Conservation (phyloP, 257 asterid genomes). For the Solanum clarkiae region DNA sequence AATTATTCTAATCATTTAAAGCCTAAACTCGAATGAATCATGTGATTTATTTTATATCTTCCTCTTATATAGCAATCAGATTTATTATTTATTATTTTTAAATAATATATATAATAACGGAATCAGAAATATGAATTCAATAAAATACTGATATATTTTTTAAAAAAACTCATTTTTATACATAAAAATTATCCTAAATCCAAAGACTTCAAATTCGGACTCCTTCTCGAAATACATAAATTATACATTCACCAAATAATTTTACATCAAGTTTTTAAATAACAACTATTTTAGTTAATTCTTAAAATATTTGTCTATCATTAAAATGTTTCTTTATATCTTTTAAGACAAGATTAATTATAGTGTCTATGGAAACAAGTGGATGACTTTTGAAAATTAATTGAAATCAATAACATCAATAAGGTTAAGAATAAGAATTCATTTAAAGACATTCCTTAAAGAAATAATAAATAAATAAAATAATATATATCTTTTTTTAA, state of each 20-base stretch:
- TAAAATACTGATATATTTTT: neutral
- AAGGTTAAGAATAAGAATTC: neutral
- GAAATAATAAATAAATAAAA: neutral
- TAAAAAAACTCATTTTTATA: neutral
- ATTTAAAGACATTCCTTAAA: neutral
- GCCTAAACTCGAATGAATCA: neutral
- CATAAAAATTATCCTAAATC: neutral
- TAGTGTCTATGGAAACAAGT: neutral
- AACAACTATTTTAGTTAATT: too few relatives aligned
- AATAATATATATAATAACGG: neutral
- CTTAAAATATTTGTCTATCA: neutral
- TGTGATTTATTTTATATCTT: neutral
- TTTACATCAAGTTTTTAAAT: neutral
- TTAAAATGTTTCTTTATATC: neutral
- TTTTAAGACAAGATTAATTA: neutral
- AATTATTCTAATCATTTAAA: neutral
- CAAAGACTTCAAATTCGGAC: neutral
- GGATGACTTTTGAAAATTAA: neutral
- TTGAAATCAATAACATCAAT: neutral
- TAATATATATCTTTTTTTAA: neutral
- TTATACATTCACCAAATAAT: neutral
- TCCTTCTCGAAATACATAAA: neutral
- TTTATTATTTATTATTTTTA: neutral
- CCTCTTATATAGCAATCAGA: too few relatives aligned
- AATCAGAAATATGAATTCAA: too few relatives aligned